Conservation (phyloP, 2,329 filamentous ascomycete species). For the Aspergillus ustus region DNA sequence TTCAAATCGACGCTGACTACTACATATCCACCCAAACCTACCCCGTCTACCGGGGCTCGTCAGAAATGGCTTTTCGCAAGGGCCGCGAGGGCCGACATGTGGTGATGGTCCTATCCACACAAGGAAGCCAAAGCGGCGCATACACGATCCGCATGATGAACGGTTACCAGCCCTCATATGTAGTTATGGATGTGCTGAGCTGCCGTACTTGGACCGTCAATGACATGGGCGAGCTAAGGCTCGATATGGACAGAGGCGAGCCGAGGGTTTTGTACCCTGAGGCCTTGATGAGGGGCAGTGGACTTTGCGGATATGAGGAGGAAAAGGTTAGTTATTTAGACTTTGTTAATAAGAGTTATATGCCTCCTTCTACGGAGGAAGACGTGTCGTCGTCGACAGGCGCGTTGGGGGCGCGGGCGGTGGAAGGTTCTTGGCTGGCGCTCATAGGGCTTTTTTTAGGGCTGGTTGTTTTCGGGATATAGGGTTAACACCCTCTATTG, state of each 20-base stretch:
- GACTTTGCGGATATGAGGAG: constrained; percentile 32
- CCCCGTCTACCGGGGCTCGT: constrained; percentile 47
- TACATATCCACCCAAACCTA: constrained; percentile 47
- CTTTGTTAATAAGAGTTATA: constrained; percentile 6
- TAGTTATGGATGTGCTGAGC: constrained; percentile 34
- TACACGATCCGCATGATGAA: constrained; percentile 38
- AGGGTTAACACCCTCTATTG: not conserved
- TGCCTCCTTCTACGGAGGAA: not conserved
- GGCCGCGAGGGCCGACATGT: constrained; percentile 47
- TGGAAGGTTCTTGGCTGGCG: not conserved
- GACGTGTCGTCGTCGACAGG: not conserved
- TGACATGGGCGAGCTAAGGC: constrained; percentile 27
- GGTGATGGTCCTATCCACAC: constrained; percentile 51
- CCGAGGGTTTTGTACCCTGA: constrained; percentile 38
- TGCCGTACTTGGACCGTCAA: constrained; percentile 35
- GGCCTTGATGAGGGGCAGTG: constrained; percentile 35
- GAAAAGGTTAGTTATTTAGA: constrained; percentile 16
- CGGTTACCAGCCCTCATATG: constrained; percentile 30
- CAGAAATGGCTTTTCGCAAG: constrained; percentile 52
- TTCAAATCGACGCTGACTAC: constrained; percentile 42
- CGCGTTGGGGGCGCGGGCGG: not conserved
- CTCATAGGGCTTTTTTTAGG: constrained; percentile 1
- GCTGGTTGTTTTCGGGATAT: constrained; percentile 8
- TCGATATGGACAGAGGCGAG: constrained; percentile 37
- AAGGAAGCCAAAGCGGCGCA: constrained; percentile 36